Percentiles rank a stretch among this genome's conserved stretches.
phyloP scores from a whole-genome alignment of 108 stramenopile genomes.

The Cyclotella kingstonii region DNA sequence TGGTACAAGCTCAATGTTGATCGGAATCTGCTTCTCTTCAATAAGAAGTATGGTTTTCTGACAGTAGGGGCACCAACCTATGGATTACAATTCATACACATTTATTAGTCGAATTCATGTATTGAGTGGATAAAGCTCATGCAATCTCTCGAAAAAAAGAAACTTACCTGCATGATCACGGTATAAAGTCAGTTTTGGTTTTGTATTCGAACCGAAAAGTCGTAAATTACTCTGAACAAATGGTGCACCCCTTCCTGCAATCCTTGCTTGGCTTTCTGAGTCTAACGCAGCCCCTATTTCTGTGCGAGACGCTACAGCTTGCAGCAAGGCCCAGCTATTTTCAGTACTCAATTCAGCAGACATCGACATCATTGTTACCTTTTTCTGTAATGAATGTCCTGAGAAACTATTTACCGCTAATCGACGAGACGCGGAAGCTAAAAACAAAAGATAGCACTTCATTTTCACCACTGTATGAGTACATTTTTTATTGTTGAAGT shows the following conservation, averaged over 20 bases:
- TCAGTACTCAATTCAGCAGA: constrained; percentile 20
- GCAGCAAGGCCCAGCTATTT: constrained; percentile 35
- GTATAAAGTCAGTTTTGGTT: constrained; percentile 64
- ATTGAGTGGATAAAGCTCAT: not conserved
- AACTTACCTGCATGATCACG: constrained; percentile 78
- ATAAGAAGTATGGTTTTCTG: constrained; percentile 79
- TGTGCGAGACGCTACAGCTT: constrained; percentile 37
- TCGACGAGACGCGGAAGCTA: too few relatives aligned
- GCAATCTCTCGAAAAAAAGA: not conserved
- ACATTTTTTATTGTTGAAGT: too few relatives aligned
- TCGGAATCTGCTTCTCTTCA: constrained; percentile 90
- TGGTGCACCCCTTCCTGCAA: constrained; percentile 57
- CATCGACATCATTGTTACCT: constrained; percentile 9
- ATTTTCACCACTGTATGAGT: too few relatives aligned
- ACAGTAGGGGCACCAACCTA: constrained; percentile 53
- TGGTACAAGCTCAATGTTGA: constrained; percentile 86
- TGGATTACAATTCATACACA: not conserved
- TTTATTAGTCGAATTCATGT: not conserved
- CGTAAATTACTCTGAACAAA: constrained; percentile 76
- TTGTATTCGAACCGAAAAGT: constrained; percentile 46
- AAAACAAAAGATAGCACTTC: too few relatives aligned
- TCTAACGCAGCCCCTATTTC: constrained; percentile 66
- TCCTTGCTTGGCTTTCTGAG: constrained; percentile 51
- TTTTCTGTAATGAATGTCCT: not conserved
- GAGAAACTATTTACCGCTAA: too few relatives aligned